Percentiles rank a stretch among this genome's conserved stretches.
Conservation (phyloP, 768 basidiomycete genomes). For the Daedaleopsis sinensis region DNA sequence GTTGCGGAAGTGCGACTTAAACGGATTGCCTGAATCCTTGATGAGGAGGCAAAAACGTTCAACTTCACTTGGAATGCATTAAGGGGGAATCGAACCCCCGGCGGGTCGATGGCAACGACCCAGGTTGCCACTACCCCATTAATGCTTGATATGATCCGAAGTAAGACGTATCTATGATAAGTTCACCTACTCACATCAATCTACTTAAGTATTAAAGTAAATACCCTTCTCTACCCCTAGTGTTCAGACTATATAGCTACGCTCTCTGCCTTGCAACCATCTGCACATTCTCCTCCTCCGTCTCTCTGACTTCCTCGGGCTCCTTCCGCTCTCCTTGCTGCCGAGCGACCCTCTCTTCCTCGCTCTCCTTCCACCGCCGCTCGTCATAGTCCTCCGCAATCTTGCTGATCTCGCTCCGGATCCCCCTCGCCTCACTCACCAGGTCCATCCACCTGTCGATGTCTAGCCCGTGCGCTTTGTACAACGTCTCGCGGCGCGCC, state of each 20-base stretch:
- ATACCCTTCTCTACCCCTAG: no score
- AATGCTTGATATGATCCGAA: constrained; percentile 29
- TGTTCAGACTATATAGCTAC: no score
- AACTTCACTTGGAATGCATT: no score
- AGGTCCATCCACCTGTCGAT: constrained; percentile 63
- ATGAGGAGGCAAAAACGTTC: no score
- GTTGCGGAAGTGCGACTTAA: no score
- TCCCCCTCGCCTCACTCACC: constrained; percentile 48
- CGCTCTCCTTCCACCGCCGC: constrained; percentile 31
- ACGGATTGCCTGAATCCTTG: no score
- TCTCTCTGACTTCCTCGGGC: constrained; percentile 6
- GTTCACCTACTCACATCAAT: no score
- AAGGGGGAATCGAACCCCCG: constrained; percentile 22
- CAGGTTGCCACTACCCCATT: constrained; percentile 41
- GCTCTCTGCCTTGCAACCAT: not conserved
- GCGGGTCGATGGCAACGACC: constrained; percentile 40
- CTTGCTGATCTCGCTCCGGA: constrained; percentile 55
- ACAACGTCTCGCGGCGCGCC: constrained; percentile 55
- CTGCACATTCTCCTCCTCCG: constrained; percentile 6
- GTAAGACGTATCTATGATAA: no score
- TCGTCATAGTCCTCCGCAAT: constrained; percentile 67
- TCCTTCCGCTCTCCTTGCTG: constrained; percentile 9
- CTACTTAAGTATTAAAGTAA: no score
- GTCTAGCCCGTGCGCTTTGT: constrained; percentile 59
- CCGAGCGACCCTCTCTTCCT: constrained; percentile 24